A percentile compares a stretch with the other conserved stretches of the same genome.
These are phyloP conservation scores for Mimosa pudica DNA, from an alignment of 306 rosid genomes.

Conservation along the genomic window DNA sequence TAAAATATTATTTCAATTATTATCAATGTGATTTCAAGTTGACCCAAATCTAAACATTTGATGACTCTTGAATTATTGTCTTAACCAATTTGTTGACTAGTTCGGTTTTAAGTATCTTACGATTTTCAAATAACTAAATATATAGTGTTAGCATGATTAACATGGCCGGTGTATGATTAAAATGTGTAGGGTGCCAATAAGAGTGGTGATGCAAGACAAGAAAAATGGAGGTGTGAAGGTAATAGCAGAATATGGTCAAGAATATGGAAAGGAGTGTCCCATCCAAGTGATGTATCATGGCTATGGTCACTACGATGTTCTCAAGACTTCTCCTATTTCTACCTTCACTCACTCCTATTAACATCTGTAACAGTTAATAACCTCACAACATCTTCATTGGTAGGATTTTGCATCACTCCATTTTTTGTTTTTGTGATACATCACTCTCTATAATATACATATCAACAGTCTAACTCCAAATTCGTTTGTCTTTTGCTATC, in stretches of 20 bases:
- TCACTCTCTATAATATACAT: background rate
- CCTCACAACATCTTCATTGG: background rate
- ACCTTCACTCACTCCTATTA: background rate
- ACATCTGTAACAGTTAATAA: background rate
- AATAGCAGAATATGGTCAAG: constrained; percentile 84
- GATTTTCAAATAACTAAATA: background rate
- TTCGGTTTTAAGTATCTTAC: too few relatives aligned
- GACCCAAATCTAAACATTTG: too few relatives aligned
- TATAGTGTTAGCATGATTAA: background rate
- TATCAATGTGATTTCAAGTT: too few relatives aligned
- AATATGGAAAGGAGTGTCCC: constrained; percentile 70
- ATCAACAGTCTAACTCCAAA: background rate
- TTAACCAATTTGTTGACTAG: too few relatives aligned
- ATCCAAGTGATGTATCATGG: constrained; percentile 70
- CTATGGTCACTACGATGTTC: constrained; percentile 78
- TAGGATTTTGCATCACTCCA: background rate
- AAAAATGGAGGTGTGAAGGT: constrained; percentile 46
- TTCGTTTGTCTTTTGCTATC: background rate
- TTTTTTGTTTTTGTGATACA: too few relatives aligned
- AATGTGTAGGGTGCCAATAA: constrained; percentile 73
- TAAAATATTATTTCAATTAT: too few relatives aligned
- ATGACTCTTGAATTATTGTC: too few relatives aligned
- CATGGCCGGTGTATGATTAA: background rate
- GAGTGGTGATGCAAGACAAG: constrained; percentile 66
- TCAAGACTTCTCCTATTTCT: constrained; percentile 32